These are phyloP conservation scores for Polychaeton citri DNA, from an alignment of 2,329 filamentous ascomycete genomes.

Conservation along the genomic window DNA sequence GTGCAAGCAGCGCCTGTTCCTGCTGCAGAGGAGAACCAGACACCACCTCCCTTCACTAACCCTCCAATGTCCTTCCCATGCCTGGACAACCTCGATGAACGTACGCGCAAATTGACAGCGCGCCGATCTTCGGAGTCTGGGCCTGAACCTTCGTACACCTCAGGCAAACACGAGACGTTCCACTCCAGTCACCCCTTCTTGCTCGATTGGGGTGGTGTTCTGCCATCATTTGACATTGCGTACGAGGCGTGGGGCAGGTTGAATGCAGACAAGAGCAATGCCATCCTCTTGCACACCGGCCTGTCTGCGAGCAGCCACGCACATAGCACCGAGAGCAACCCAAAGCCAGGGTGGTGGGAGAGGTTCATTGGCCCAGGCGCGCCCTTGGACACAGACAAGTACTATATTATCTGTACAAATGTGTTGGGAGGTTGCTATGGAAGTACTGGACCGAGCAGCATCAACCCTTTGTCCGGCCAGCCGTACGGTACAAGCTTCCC, in stretches of 20 bases:
- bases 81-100: constrained; percentile 69
- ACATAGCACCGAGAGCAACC: constrained; percentile 75
- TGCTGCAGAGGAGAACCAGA: constrained; percentile 1
- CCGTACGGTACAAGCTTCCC: constrained; percentile 90
- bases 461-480: constrained; percentile 78
- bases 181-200: constrained; percentile 61
- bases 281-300: constrained; percentile 83
- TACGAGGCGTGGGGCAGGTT: constrained; percentile 86
- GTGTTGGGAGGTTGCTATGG: constrained; percentile 93
- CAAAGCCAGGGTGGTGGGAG: constrained; percentile 95
- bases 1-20: constrained; percentile 10
- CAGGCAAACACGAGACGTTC: constrained; percentile 68
- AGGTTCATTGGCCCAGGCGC: constrained; percentile 85
- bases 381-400: constrained; percentile 79
- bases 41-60: constrained; percentile 43
- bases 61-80: constrained; percentile 83
- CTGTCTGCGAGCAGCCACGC: constrained; percentile 96
- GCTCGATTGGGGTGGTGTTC: constrained; percentile 88
- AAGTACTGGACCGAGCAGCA: constrained; percentile 76
- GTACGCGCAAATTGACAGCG: constrained; percentile 54
- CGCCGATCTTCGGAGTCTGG: constrained; percentile 49
- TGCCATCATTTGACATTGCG: constrained; percentile 77
- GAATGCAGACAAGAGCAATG: constrained; percentile 72
- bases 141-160: constrained; percentile 88
- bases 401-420: constrained; percentile 91